phyloP scores from a whole-genome alignment of 1,139 yeast species.

The Blastobotrys elegans region DNA sequence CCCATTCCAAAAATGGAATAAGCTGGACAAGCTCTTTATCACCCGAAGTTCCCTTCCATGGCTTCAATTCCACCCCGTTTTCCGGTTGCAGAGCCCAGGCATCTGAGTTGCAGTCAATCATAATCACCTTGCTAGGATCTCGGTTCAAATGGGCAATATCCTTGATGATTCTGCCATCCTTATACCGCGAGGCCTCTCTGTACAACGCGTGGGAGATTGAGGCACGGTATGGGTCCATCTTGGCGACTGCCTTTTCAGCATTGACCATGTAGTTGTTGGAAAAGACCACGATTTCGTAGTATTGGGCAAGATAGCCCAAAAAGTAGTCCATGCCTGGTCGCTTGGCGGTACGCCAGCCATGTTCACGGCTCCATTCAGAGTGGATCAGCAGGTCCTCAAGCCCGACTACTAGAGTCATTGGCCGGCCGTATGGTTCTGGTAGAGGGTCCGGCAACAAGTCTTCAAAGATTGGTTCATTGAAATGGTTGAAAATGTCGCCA shows the following conservation, averaged over 20 bases:
- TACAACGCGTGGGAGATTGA: conserved; percentile 80
- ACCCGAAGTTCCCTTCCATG: conserved; percentile 85
- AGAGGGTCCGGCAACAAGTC: conserved; percentile 89
- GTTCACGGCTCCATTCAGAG: conserved; percentile 84
- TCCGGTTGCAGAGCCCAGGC: conserved; percentile 83
- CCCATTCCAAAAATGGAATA: conserved; percentile 90
- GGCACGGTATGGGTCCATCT: conserved; percentile 90
- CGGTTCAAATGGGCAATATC: conserved; percentile 88
- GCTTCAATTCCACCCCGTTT: conserved; percentile 74
- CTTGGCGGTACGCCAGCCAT: conserved; percentile 98
- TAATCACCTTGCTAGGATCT: conserved; percentile 74
- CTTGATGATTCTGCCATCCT: conserved; percentile 70
- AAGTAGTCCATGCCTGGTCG: conserved; percentile 98
- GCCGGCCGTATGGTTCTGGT: conserved; percentile 89
- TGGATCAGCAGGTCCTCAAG: conserved; percentile 88
- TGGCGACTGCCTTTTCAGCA: conserved; percentile 77
- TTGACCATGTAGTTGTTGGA: conserved; percentile 81
- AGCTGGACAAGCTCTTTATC: conserved; percentile 67
- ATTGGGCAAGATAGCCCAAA: conserved; percentile 87
- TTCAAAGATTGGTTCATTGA: conserved; percentile 91
- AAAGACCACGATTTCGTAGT: conserved; percentile 91
- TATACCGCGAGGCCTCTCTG: conserved; percentile 87
- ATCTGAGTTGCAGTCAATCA: conserved; percentile 73
- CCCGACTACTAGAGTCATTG: conserved; percentile 81
- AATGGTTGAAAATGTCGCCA: conserved; percentile 70